These are phyloP conservation scores for Microstegium vimineum DNA, from an alignment of 176 grass and related monocot species.

Conservation along the genomic window DNA sequence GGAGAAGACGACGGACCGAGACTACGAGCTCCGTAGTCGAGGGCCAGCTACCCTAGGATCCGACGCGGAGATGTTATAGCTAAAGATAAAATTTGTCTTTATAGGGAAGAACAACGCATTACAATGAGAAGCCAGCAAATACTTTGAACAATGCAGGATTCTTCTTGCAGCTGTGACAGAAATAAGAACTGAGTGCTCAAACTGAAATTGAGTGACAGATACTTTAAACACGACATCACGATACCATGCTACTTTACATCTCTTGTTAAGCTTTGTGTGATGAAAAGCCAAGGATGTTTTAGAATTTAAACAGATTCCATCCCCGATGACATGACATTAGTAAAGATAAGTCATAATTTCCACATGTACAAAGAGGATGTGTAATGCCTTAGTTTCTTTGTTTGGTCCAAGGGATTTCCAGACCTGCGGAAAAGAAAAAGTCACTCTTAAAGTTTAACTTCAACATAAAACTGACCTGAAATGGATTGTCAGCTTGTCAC, in stretches of 20 bases:
- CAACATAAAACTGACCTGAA: constrained; percentile 14
- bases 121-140: constrained; percentile 7
- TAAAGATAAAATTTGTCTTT: constrained; percentile 12
- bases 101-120: background rate
- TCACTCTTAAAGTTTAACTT: constrained; percentile 27
- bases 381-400: constrained; percentile 11
- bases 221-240: background rate
- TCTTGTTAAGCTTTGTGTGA: background rate
- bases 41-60: no score
- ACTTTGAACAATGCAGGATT: constrained; percentile 19
- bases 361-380: constrained; percentile 12
- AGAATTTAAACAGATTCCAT: constrained; percentile 1
- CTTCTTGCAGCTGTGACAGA: constrained; percentile 4
- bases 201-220: background rate
- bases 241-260: constrained; percentile 3
- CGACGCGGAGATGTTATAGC: background rate
- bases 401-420: constrained; percentile 26
- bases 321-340: background rate
- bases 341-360: background rate
- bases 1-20: no score
- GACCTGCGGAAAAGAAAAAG: constrained; percentile 27
- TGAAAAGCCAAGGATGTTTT: background rate
- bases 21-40: no score
- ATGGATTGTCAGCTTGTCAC: constrained; percentile 9
- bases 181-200: constrained; percentile 23